phyloP scores from a whole-genome alignment of 306 rosid genomes.

The Prunus mongolica region DNA sequence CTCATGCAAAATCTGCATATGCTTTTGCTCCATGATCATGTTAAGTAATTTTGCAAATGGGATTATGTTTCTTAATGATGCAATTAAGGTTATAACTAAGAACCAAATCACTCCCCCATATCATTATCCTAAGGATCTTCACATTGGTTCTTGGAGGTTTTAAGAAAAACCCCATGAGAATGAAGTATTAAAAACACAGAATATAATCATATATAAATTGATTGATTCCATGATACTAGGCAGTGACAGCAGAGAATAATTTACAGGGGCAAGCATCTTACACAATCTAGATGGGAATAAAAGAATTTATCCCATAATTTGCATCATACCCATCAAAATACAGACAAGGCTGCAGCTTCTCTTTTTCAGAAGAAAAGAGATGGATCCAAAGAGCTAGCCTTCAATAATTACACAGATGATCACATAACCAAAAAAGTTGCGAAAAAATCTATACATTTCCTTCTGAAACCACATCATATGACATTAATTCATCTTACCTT shows the following conservation, averaged over 20 bases:
- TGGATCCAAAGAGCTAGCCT: conserved; percentile 4
- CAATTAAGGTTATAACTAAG: not conserved
- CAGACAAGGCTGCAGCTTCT: conserved; percentile 21
- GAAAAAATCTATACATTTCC: conserved; percentile 35
- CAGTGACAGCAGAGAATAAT: not conserved
- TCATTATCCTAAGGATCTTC: not conserved
- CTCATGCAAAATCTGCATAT: not conserved
- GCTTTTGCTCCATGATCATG: not conserved
- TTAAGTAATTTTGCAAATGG: not conserved
- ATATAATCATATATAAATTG: not conserved
- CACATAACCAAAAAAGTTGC: not conserved
- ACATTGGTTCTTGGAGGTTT: not conserved
- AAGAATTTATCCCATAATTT: conserved; percentile 8
- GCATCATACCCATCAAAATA: conserved; percentile 23
- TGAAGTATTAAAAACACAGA: not conserved
- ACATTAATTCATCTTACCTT: conserved; percentile 43
- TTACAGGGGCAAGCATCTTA: not conserved
- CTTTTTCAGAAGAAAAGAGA: conserved; percentile 6
- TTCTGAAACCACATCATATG: conserved; percentile 8
- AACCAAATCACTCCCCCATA: not conserved
- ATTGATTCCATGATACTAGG: not conserved
- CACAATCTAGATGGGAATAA: conserved; percentile 10
- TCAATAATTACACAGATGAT: conserved; percentile 19
- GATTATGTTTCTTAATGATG: not conserved
- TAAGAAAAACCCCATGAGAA: not conserved